Conservation (phyloP, 2,329 filamentous ascomycete genomes). For the Pseudophaeomoniella oleicola region DNA sequence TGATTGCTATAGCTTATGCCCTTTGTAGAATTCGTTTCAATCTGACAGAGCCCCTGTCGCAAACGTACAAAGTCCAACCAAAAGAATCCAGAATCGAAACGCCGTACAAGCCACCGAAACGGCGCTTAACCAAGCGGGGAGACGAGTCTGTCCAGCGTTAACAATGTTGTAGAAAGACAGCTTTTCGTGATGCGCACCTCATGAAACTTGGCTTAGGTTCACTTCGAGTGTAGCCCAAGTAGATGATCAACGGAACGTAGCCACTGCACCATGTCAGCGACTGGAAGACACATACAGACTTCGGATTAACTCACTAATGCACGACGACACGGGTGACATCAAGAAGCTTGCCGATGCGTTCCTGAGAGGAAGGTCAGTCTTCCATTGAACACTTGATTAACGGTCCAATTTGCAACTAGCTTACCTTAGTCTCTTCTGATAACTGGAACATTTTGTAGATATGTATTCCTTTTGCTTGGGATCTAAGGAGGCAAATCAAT, state of each 20-base stretch:
- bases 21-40: too few relatives aligned
- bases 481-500: too few relatives aligned
- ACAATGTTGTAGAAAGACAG: neutral
- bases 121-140: too few relatives aligned
- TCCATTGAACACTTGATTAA: too few relatives aligned
- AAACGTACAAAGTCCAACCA: too few relatives aligned
- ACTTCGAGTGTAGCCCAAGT: constrained; percentile 91
- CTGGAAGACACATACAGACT: constrained; percentile 21
- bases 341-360: constrained; percentile 95
- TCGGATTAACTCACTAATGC: constrained; percentile 62
- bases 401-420: neutral
- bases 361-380: constrained; percentile 46
- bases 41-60: too few relatives aligned
- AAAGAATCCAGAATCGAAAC: too few relatives aligned
- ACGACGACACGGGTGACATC: constrained; percentile 86
- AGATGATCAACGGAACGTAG: constrained; percentile 91
- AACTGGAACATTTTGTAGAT: constrained; percentile 46
- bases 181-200: constrained; percentile 42
- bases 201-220: constrained; percentile 73
- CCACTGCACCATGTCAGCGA: constrained; percentile 43
- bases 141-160: too few relatives aligned
- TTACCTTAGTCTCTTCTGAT: constrained; percentile 93
- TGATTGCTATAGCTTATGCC: too few relatives aligned
- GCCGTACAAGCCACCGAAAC: too few relatives aligned
- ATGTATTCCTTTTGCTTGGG: too few relatives aligned